Evolutionary conservation across 108 stramenopile species (phyloP).

Genomic region (Parietichytrium sp.): DNA sequence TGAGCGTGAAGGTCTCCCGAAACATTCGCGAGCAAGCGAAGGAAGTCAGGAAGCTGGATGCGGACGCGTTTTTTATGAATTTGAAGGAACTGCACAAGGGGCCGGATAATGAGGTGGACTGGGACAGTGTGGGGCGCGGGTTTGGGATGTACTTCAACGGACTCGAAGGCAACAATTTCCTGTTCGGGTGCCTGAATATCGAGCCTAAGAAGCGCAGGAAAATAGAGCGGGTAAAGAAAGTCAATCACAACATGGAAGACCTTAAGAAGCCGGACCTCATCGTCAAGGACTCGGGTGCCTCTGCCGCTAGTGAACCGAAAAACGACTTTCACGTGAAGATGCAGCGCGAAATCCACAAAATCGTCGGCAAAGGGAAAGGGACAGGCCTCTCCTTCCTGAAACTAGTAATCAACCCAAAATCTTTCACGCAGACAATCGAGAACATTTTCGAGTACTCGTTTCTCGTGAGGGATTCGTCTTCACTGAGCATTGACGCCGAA

Average conservation of each 20-base stretch:
- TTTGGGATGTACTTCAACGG: neutral
- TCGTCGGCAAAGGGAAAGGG: neutral
- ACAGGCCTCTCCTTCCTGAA: neutral
- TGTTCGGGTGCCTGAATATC: neutral
- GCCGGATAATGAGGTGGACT: neutral
- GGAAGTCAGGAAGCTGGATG: neutral
- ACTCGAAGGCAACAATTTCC: neutral
- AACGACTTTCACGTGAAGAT: neutral
- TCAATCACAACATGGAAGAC: neutral
- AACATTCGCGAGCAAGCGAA: neutral
- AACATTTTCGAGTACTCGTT: constrained; percentile 12
- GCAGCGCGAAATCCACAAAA: neutral
- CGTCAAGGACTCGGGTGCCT: neutral
- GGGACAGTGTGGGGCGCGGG: neutral
- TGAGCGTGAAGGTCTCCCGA: neutral
- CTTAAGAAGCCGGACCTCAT: neutral
- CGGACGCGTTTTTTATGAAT: neutral
- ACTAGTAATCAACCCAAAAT: neutral
- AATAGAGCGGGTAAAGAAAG: constrained; percentile 12
- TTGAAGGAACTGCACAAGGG: neutral
- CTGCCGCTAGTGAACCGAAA: neutral
- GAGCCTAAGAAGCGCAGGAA: neutral
- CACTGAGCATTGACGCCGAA: no score
- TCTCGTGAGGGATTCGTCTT: neutral
- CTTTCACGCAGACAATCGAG: constrained; percentile 32